Conservation (phyloP, 148 eudicot species). For the Rhododendron kiyosumense region DNA sequence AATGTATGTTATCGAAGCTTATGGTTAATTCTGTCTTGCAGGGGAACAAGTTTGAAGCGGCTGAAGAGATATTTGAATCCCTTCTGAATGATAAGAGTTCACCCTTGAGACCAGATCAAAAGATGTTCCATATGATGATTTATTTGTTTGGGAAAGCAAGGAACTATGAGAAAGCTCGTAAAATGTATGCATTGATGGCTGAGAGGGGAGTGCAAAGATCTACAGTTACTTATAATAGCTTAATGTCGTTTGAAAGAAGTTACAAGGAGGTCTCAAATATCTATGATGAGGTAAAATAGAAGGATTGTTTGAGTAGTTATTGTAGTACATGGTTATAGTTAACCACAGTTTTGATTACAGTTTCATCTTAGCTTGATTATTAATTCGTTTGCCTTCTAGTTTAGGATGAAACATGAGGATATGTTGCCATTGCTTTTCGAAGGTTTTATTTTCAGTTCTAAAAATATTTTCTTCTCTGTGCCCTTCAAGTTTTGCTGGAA, state of each 20-base stretch:
- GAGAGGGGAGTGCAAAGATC: slow-evolving; percentile 69
- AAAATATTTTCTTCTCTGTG: neutral
- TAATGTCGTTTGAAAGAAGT: slow-evolving; percentile 85
- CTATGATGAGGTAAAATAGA: slow-evolving; percentile 71
- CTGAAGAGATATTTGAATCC: slow-evolving; percentile 75
- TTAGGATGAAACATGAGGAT: neutral
- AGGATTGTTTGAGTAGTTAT: neutral
- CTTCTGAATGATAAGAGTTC: slow-evolving; percentile 56
- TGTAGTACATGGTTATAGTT: neutral
- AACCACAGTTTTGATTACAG: neutral
- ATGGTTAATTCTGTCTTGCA: slow-evolving; percentile 27
- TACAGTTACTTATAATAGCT: slow-evolving; percentile 84
- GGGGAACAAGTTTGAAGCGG: slow-evolving; percentile 79
- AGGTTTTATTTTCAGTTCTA: neutral
- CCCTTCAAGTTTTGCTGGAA: neutral
- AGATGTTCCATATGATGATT: slow-evolving; percentile 98
- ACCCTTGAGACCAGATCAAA: slow-evolving; percentile 84
- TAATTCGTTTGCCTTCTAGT: neutral
- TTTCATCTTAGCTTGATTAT: neutral
- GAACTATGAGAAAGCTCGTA: slow-evolving; percentile 71
- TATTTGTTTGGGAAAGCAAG: slow-evolving; percentile 88
- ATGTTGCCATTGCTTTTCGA: neutral
- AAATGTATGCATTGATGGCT: slow-evolving; percentile 60
- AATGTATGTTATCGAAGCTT: slow-evolving; percentile 3
- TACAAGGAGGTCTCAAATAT: slow-evolving; percentile 86